phyloP scores from a whole-genome alignment of 225 moss, liverwort and hornwort species.

The Bryum argenteum region DNA sequence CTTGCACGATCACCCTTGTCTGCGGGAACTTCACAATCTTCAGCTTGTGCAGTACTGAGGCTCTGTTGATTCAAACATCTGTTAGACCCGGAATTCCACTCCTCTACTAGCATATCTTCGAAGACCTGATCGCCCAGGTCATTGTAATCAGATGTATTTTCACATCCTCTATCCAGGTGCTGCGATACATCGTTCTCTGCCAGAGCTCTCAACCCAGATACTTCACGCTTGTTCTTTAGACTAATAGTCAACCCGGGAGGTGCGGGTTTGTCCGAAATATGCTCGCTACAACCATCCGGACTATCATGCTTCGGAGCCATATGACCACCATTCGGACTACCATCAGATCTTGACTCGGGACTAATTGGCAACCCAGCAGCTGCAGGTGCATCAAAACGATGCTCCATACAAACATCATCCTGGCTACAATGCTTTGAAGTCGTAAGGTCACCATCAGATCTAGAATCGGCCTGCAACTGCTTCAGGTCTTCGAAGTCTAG shows the following conservation, averaged over 20 bases:
- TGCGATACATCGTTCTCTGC: conserved; percentile 37
- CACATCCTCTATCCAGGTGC: conserved; percentile 14
- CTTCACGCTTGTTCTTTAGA: conserved; percentile 29
- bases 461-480: conserved; percentile 9
- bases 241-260: conserved; percentile 7
- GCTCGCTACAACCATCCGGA: conserved; percentile 28
- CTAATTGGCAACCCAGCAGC: conserved; percentile 8
- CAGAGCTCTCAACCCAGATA: conserved; percentile 49
- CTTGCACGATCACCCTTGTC: conserved; percentile 36
- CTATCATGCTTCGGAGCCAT: conserved; percentile 17
- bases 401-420: conserved; percentile 10
- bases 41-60: conserved; percentile 4
- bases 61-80: conserved; percentile 20
- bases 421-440: conserved; percentile 19
- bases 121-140: conserved; percentile 10
- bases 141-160: conserved; percentile 18
- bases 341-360: conserved; percentile 5
- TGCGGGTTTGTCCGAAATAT: conserved; percentile 17
- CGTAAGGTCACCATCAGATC: conserved; percentile 6
- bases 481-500: conserved; percentile 14
- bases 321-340: conserved; percentile 3
- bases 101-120: conserved; percentile 17
- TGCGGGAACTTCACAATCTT: conserved; percentile 21
- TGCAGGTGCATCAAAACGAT: conserved; percentile 19
- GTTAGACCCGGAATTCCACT: conserved; percentile 6